A percentile compares a stretch with the other conserved stretches of the same genome.
These are phyloP conservation scores for Hyaloscypha finlandica DNA, from an alignment of 495 filamentous ascomycete genomes.

Conservation along the genomic window DNA sequence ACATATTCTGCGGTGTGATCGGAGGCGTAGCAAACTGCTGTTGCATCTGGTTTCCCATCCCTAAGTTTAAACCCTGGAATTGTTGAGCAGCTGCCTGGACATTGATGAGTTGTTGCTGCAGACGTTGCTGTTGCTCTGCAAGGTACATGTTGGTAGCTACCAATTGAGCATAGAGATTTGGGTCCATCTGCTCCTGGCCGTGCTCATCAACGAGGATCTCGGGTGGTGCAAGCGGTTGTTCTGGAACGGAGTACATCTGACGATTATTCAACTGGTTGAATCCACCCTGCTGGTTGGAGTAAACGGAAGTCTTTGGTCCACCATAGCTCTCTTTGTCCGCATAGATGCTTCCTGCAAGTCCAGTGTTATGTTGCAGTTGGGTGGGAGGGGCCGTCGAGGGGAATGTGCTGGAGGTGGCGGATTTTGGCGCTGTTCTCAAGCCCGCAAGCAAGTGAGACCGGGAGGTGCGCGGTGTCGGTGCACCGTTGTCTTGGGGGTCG, in stretches of 20 bases:
- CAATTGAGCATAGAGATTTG: constrained; percentile 77
- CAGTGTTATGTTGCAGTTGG: constrained; percentile 34
- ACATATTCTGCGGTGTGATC: constrained; percentile 43
- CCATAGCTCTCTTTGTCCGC: constrained; percentile 45
- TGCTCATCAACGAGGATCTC: constrained; percentile 69
- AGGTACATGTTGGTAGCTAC: constrained; percentile 84
- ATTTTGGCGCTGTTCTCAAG: constrained; percentile 89
- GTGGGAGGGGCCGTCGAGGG: constrained; percentile 65
- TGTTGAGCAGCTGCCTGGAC: constrained; percentile 69
- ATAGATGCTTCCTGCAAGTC: constrained; percentile 49
- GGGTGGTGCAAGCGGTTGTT: constrained; percentile 86
- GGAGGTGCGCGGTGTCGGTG: constrained; percentile 86
- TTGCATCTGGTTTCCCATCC: constrained; percentile 42
- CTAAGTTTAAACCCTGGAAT: constrained; percentile 73
- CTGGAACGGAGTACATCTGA: constrained; percentile 69
- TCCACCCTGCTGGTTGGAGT: constrained; percentile 45
- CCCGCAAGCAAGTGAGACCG: constrained; percentile 93
- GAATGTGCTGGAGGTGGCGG: constrained; percentile 64
- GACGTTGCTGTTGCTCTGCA: constrained; percentile 82
- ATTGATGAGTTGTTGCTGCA: constrained; percentile 61
- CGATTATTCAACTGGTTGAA: constrained; percentile 50
- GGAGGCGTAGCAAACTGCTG: constrained; percentile 44
- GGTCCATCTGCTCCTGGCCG: constrained; percentile 71
- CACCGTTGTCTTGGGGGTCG: constrained; percentile 51
- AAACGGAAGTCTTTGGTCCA: constrained; percentile 53